phyloP scores from a whole-genome alignment of 345 rosid genomes.

The Mallotus nudiflorus region DNA sequence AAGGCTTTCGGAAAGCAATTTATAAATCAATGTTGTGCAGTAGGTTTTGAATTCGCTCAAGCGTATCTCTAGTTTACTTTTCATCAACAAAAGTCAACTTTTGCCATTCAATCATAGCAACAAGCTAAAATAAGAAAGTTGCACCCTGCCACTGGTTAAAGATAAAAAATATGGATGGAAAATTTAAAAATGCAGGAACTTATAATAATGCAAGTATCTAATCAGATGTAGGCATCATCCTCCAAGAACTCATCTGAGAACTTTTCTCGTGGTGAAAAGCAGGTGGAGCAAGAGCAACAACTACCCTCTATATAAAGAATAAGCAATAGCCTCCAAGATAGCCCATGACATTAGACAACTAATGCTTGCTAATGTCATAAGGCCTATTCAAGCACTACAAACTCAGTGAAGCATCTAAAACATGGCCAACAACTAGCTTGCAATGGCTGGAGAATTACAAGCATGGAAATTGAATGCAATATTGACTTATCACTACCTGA shows the following conservation, averaged over 20 bases:
- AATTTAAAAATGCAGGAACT: constrained; percentile 83
- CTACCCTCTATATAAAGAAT: constrained; percentile 51
- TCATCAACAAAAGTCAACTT: constrained; percentile 64
- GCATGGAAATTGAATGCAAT: constrained; percentile 75
- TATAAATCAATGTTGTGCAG: constrained; percentile 56
- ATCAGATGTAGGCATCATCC: constrained; percentile 75
- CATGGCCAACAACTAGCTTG: constrained; percentile 63
- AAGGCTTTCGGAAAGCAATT: too few species aligned
- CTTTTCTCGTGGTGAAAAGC: constrained; percentile 62
- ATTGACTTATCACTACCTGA: constrained; percentile 90
- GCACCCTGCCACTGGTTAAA: constrained; percentile 52
- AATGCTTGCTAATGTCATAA: constrained; percentile 50
- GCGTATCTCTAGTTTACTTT: constrained; percentile 79
- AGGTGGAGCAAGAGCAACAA: constrained; percentile 55
- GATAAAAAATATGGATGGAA: constrained; percentile 62
- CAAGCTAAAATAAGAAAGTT: constrained; percentile 76
- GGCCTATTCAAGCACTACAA: constrained; percentile 76
- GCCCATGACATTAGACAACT: constrained; percentile 54
- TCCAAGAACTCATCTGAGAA: constrained; percentile 72
- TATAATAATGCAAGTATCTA: constrained; percentile 66
- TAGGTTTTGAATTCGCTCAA: constrained; percentile 70
- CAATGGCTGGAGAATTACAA: constrained; percentile 77
- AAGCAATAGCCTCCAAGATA: constrained; percentile 56
- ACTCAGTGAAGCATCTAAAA: constrained; percentile 55
- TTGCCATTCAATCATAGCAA: constrained; percentile 54